Evolutionary conservation across 2,329 filamentous ascomycete species (phyloP).

Genomic region (Colletotrichum sp.): DNA sequence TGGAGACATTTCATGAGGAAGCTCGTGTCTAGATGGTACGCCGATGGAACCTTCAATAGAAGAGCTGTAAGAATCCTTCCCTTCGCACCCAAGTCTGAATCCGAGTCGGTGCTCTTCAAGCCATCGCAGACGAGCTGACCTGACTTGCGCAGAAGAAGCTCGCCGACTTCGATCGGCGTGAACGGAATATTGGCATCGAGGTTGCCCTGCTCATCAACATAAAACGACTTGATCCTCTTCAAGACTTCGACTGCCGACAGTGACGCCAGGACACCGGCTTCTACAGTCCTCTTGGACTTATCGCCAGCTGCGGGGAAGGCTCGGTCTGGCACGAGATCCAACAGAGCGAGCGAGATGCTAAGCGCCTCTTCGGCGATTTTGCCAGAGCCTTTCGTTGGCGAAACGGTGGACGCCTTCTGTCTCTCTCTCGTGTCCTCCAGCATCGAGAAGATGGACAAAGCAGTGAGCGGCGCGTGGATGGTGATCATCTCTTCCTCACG

Average conservation of each 20-base stretch:
- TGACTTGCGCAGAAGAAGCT: constrained; percentile 68
- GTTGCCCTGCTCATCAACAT: constrained; percentile 72
- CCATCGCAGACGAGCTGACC: constrained; percentile 55
- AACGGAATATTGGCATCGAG: constrained; percentile 69
- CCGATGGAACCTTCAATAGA: constrained; percentile 55
- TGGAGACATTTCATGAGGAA: constrained; percentile 57
- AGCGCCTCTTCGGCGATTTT: constrained; percentile 39
- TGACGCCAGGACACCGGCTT: constrained; percentile 30
- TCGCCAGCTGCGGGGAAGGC: constrained; percentile 52
- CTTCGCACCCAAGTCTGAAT: constrained; percentile 58
- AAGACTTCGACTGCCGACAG: constrained; percentile 58
- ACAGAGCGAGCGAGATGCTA: constrained; percentile 59
- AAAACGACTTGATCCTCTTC: constrained; percentile 68
- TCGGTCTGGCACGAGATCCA: constrained; percentile 69
- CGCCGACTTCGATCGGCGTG: constrained; percentile 56
- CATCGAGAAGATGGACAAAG: constrained; percentile 68
- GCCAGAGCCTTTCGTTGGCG: constrained; percentile 28
- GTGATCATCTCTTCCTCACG: constrained; percentile 95
- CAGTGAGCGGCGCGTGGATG: constrained; percentile 79
- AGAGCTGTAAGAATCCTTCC: constrained; percentile 64
- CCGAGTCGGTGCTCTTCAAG: constrained; percentile 43
- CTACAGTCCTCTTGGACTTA: constrained; percentile 26
- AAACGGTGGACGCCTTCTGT: constrained; percentile 17
- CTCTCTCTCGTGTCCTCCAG: constrained; percentile 57
- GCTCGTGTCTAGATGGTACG: constrained; percentile 48